Percentiles rank a stretch among this genome's conserved stretches.
Conservation (phyloP, 2,329 filamentous ascomycete species). For the Arachnopeziza araneosa region DNA sequence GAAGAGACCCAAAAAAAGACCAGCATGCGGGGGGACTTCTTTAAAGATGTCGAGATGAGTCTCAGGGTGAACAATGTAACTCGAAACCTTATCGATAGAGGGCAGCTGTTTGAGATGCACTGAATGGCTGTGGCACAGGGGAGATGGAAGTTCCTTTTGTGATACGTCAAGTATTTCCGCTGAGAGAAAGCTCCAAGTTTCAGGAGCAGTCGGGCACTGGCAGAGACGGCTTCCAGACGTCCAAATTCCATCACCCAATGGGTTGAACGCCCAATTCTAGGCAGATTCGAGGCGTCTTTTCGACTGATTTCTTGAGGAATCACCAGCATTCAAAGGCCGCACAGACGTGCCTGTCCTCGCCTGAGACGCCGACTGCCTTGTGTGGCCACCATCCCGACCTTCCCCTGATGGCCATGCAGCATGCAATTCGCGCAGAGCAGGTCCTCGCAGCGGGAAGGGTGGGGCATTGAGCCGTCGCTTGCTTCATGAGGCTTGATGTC, state of each 20-base stretch:
- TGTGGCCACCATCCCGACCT: constrained; percentile 4
- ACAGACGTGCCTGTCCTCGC: constrained; percentile 7
- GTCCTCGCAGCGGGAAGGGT: constrained; percentile 6
- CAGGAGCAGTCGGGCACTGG: neutral
- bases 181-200: neutral
- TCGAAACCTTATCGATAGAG: constrained; percentile 13
- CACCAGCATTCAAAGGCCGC: neutral
- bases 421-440: constrained; percentile 3
- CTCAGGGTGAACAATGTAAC: neutral
- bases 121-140: constrained; percentile 8
- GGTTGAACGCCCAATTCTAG: neutral
- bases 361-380: constrained; percentile 9
- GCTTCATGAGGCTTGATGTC: neutral
- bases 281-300: neutral
- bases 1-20: neutral
- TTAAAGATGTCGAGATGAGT: neutral
- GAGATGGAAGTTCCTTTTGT: neutral
- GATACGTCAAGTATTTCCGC: neutral
- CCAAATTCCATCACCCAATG: neutral
- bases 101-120: constrained; percentile 12
- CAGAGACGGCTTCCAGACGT: neutral
- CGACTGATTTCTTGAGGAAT: neutral
- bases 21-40: neutral
- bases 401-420: constrained; percentile 4
- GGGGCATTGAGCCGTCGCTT: neutral